Evolutionary conservation across 2,329 filamentous ascomycete genomes (phyloP), one percentile per base, ranked within the genome.

Genomic region (Pseudogymnoascus sp.): DNA sequence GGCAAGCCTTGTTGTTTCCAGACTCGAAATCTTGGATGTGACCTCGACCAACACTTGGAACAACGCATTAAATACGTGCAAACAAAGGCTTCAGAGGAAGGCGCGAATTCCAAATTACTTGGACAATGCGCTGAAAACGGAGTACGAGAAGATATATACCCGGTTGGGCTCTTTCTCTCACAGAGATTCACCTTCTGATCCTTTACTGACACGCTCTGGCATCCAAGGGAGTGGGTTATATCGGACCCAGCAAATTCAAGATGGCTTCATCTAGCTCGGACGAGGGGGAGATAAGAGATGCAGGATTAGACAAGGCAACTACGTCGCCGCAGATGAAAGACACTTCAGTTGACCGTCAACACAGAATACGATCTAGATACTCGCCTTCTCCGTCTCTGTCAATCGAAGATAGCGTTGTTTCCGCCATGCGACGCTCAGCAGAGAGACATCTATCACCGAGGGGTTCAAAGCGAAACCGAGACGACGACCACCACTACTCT

Each of bases 331-430:
- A 83, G 77, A 79, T 84, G 83, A 85, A 87, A 84, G 83, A 86
- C 88, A 87, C 80, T 85, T 87, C 83, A 85, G 88, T 96, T 96
- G 90, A 96, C 91, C 89, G 88, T 85, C 86, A 82, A 83, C 84
- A 89, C 89, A 96, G 91, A 93, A 83, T 78, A 79, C 85, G 83
- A 63, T 70, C 70, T 72, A 70, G 70, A 65, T 70, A 69, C 60
- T 72, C 74, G 44, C 69, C 68, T 65, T 73, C 73, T 64, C 70
- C 67, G 65, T 74, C 73, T 62, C 46, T 66, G 59, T 68, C 69
- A 69, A 72, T 74, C 69, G 66, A 77, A 68, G 70, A 77, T 77
- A 78, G 78, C 73, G 72, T 76, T 67, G 74, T 74, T 66, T 75
- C 78, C 59, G 79, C 76, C 71, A 70, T 77, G 68, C 77, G 74